A percentile compares a stretch with the other conserved stretches of the same genome.
phyloP scores from a whole-genome alignment of 2,329 filamentous ascomycete species.

The Xylaria sp. region DNA sequence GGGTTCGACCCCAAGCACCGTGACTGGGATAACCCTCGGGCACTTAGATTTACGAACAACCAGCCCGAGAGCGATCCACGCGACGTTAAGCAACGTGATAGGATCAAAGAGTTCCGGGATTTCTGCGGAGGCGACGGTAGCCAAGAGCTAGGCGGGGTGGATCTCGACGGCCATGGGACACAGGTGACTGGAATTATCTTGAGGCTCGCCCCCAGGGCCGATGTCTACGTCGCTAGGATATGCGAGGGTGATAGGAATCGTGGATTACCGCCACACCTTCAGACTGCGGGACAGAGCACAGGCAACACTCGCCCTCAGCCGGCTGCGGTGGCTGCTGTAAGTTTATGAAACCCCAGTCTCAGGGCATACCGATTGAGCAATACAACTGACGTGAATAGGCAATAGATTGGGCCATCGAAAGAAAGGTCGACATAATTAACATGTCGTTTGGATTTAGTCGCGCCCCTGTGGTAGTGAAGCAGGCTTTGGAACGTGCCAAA shows the following conservation, averaged over 20 bases:
- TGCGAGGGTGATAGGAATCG: constrained; percentile 11
- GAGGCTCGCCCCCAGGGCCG: constrained; percentile 13
- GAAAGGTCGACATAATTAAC: constrained; percentile 16
- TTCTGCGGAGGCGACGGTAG: constrained; percentile 5
- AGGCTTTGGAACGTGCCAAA: constrained; percentile 1
- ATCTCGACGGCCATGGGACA: constrained; percentile 20
- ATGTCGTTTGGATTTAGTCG: constrained; percentile 14
- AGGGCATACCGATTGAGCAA: background rate
- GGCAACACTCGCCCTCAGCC: background rate
- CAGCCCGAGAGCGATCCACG: background rate
- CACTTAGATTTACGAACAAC: constrained; percentile 12
- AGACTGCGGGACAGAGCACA: constrained; percentile 6
- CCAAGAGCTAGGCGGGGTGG: background rate
- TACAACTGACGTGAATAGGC: constrained; percentile 5
- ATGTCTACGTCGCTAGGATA: constrained; percentile 18
- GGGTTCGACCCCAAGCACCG: constrained; percentile 17
- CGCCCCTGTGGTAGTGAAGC: background rate
- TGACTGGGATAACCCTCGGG: constrained; percentile 18
- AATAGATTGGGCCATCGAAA: constrained; percentile 16
- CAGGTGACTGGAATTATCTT: constrained; percentile 20
- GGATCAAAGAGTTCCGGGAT: constrained; percentile 11
- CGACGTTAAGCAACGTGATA: constrained; percentile 1
- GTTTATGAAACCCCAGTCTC: background rate
- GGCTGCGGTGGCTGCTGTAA: constrained; percentile 1
- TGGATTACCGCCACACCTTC: constrained; percentile 13